phyloP scores from a whole-genome alignment of 2,329 filamentous ascomycete species.

The Penicillium janthinellum region DNA sequence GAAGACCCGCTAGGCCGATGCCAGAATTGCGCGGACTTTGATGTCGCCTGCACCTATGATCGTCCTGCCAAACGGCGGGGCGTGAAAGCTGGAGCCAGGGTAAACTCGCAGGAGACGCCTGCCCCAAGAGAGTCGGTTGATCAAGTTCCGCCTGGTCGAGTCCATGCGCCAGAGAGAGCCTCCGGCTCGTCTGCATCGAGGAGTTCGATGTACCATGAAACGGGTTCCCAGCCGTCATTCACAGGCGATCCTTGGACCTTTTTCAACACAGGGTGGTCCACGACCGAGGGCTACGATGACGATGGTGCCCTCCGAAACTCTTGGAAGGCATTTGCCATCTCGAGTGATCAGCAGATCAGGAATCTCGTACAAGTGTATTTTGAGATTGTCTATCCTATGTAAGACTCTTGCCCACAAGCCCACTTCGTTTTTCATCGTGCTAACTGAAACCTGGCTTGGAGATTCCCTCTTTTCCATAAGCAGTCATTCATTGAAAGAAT shows the following conservation, averaged over 20 bases:
- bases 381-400: constrained; percentile 57
- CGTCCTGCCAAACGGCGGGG: constrained; percentile 48
- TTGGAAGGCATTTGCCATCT: constrained; percentile 47
- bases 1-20: constrained; percentile 43
- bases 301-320: constrained; percentile 32
- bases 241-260: constrained; percentile 25
- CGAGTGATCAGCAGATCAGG: constrained; percentile 43
- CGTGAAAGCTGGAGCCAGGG: constrained; percentile 27
- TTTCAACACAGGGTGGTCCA: constrained; percentile 21
- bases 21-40: constrained; percentile 55
- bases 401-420: constrained; percentile 5
- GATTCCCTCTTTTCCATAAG: constrained; percentile 55
- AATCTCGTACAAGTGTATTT: constrained; percentile 55
- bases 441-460: constrained; percentile 9
- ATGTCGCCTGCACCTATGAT: constrained; percentile 52
- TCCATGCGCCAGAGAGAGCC: constrained; percentile 11
- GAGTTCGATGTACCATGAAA: constrained; percentile 20
- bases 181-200: constrained; percentile 22
- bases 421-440: not conserved
- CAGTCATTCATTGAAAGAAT: constrained; percentile 47
- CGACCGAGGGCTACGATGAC: constrained; percentile 24
- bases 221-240: constrained; percentile 13
- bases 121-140: constrained; percentile 6
- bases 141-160: not conserved
- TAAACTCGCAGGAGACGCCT: constrained; percentile 12